Percentiles rank a stretch among this genome's conserved stretches.
Evolutionary conservation across 106 monocot species (phyloP).

Genomic region (Dendrobium catenatum): DNA sequence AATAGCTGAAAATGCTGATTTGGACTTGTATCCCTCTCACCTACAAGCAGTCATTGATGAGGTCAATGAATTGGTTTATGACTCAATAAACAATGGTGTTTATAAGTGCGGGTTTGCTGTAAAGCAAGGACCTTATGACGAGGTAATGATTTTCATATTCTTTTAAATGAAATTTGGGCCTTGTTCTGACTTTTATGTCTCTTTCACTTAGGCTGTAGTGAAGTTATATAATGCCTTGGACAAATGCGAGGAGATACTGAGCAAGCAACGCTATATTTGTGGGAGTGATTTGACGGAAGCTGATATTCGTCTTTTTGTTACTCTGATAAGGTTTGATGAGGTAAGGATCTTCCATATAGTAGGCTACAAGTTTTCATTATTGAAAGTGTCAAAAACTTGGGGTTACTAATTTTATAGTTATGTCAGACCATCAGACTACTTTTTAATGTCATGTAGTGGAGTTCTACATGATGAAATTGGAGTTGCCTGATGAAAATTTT

Average conservation of each 20-base stretch:
- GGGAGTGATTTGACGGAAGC: constrained; percentile 72
- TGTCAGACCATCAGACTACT: background rate
- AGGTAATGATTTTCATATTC: constrained; percentile 34
- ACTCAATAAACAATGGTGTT: constrained; percentile 89
- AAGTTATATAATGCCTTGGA: constrained; percentile 67
- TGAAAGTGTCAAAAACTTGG: too few species aligned
- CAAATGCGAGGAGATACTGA: constrained; percentile 76
- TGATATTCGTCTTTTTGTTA: constrained; percentile 79
- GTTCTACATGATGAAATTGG: background rate
- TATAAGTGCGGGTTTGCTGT: constrained; percentile 92
- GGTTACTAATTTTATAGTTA: background rate
- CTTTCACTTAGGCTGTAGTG: constrained; percentile 49
- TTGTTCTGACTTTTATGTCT: background rate
- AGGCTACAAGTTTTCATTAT: background rate
- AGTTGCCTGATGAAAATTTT: too few species aligned
- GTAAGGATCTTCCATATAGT: constrained; percentile 22
- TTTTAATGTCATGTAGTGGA: background rate
- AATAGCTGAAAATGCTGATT: constrained; percentile 64
- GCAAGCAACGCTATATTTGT: constrained; percentile 72
- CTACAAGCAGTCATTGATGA: constrained; percentile 58
- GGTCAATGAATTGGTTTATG: constrained; percentile 84
- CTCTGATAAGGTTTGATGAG: constrained; percentile 94
- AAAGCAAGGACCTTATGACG: constrained; percentile 89
- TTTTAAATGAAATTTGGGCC: background rate
- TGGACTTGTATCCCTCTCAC: constrained; percentile 76